phyloP scores from a whole-genome alignment of 306 rosid genomes.

The Cicer judaicum region DNA sequence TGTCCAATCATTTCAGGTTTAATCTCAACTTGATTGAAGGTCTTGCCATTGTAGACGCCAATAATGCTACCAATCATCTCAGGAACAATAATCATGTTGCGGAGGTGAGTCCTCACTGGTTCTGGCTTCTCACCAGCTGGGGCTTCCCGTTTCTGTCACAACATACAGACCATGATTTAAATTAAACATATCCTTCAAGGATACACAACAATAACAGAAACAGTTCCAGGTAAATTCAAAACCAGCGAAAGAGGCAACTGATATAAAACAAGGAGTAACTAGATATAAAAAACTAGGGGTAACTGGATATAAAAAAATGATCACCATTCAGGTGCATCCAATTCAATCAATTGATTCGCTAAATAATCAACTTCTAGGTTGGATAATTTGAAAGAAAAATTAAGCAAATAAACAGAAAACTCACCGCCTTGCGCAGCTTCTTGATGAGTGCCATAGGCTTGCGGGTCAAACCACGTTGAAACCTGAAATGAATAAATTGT shows the following conservation, averaged over 20 bases:
- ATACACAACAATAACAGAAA: background rate
- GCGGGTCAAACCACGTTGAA: constrained; percentile 59
- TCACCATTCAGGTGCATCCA: background rate
- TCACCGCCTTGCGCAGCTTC: constrained; percentile 61
- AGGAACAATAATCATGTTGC: constrained; percentile 6
- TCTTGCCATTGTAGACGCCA: constrained; percentile 9
- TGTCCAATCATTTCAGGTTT: constrained; percentile 19
- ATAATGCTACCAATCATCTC: constrained; percentile 6
- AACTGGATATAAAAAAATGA: background rate
- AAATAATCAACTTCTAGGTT: background rate
- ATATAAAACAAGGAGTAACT: background rate
- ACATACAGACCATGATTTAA: background rate
- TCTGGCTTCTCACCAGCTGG: constrained; percentile 82
- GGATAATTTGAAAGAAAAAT: background rate
- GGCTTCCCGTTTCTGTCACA: constrained; percentile 80
- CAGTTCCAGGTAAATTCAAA: background rate
- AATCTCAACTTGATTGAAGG: constrained; percentile 16
- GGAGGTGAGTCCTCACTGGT: constrained; percentile 4
- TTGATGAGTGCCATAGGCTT: constrained; percentile 66
- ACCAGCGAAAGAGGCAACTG: background rate
- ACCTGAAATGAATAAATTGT: constrained; percentile 23
- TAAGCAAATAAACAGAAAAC: background rate
- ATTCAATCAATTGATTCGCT: background rate
- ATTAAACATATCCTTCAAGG: background rate
- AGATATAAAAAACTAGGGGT: too few relatives aligned